Conservation (phyloP, 176 grass and related monocot genomes). For the Tuctoria greenei region DNA sequence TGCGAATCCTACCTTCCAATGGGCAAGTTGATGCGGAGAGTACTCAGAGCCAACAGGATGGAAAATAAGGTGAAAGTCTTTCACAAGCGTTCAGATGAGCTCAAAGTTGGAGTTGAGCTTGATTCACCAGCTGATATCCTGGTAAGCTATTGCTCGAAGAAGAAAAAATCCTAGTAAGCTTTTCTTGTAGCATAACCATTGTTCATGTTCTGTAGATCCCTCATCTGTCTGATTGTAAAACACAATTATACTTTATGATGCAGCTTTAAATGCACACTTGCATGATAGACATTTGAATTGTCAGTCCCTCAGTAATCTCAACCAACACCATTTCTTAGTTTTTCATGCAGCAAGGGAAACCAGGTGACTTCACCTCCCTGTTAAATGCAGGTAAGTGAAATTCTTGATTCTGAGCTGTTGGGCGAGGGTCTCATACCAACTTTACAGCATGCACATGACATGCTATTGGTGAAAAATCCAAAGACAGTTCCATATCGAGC, state of each 20-base stretch:
- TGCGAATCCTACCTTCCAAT: conserved; percentile 94
- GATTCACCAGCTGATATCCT: conserved; percentile 67
- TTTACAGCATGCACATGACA: conserved; percentile 89
- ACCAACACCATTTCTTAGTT: neutral
- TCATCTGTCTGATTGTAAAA: neutral
- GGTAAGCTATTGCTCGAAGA: conserved; percentile 30
- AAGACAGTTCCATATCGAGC: conserved; percentile 76
- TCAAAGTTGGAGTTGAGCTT: conserved; percentile 60
- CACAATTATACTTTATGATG: neutral
- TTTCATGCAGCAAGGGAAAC: neutral
- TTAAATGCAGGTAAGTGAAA: conserved; percentile 81
- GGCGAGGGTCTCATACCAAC: conserved; percentile 97
- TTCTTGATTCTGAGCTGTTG: conserved; percentile 89
- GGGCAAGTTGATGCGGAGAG: conserved; percentile 78
- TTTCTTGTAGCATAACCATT: conserved; percentile 1
- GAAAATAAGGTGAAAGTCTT: conserved; percentile 68
- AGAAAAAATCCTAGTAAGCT: too few relatives aligned
- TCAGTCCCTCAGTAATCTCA: neutral
- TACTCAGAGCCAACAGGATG: conserved; percentile 68
- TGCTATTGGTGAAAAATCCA: conserved; percentile 65
- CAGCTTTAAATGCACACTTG: neutral
- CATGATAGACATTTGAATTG: neutral
- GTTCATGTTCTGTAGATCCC: neutral
- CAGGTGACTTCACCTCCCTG: neutral
- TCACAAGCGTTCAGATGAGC: conserved; percentile 80